Evolutionary conservation across 257 asterid species (phyloP), one percentile per base, ranked within the genome.

Genomic region (Solanum boliviense): DNA sequence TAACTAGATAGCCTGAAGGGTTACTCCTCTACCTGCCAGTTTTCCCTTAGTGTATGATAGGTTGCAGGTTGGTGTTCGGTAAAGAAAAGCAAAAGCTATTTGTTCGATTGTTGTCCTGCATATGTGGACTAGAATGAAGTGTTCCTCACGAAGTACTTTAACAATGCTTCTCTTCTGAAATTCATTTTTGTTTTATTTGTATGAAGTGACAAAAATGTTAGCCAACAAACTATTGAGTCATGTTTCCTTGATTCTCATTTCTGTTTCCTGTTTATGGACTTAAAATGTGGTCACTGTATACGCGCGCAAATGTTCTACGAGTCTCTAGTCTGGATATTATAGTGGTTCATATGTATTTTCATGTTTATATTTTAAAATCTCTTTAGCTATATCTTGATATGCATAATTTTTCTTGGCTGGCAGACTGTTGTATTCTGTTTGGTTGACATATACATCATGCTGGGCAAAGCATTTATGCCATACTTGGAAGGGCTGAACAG

Each of bases 391-490:
- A 79, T 44, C 21, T 16, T 81, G 27, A 29, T 3, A 5, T 81
- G 16, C 38, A 9, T 81, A 18, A 27, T 48, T 84, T 76, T 88
- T 84, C 29, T 84, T 71, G 74, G 48, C 44, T 87, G 87, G 96
- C 98, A 97, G 99, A 97, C 98, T 41, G 99, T 97, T 67, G 99
- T 97, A 38, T 97, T 95, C 93, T 97, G 99, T 86, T 97, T 97
- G 65, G 99, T 95, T n/a, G 99, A 97, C 92, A 94, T 97, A 74
- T 97, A 97, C 75, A 97, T 97, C 86, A 95, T 95, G 98, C 94
- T 97, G 31, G 99, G 99, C 73, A 97, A 94, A 92, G 94, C 96
- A 86, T 97, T 97, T 89, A 89, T 95, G 91, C 99, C 99, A 41
- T 94, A 95, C 89, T 86, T 97, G 96, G 99, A 96, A 87, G 99